A percentile compares a stretch with the other conserved stretches of the same genome.
Conservation (phyloP, 2,329 filamentous ascomycete genomes). For the Rutstroemia sp. region DNA sequence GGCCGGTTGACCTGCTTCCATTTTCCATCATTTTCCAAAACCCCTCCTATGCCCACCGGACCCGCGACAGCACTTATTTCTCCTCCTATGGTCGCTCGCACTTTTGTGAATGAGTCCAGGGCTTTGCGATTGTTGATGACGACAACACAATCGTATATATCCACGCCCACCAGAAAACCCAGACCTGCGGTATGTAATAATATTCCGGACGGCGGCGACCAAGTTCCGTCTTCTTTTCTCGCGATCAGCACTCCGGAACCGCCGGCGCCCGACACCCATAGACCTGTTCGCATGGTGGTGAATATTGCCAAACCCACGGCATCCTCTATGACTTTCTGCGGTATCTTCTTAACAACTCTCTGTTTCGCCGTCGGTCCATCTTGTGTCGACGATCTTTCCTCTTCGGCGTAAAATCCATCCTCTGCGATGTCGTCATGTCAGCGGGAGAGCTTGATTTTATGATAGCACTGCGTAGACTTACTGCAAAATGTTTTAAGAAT, state of each 20-base stretch:
- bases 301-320: slow-evolving; percentile 89
- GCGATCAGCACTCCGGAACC: slow-evolving; percentile 84
- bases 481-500: slow-evolving; percentile 88
- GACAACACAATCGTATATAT: slow-evolving; percentile 92
- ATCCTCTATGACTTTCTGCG: slow-evolving; percentile 75
- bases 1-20: slow-evolving; percentile 54
- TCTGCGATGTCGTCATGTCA: slow-evolving; percentile 31
- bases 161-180: slow-evolving; percentile 83
- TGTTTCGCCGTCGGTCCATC: slow-evolving; percentile 42
- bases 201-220: slow-evolving; percentile 87
- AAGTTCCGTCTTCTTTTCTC: slow-evolving; percentile 73
- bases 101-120: slow-evolving; percentile 72
- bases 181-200: slow-evolving; percentile 82
- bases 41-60: slow-evolving; percentile 53
- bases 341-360: slow-evolving; percentile 70
- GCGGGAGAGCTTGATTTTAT: background rate
- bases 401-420: slow-evolving; percentile 61
- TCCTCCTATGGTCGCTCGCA: slow-evolving; percentile 72
- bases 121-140: slow-evolving; percentile 84
- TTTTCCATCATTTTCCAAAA: slow-evolving; percentile 27
- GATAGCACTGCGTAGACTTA: slow-evolving; percentile 37
- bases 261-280: slow-evolving; percentile 87
- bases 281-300: slow-evolving; percentile 87
- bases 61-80: slow-evolving; percentile 72
- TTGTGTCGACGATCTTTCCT: slow-evolving; percentile 27